A percentile compares a stretch with the other conserved stretches of the same genome.
Evolutionary conservation across 805 yeast species (phyloP).

Genomic region (Suhomyces emberorum): DNA sequence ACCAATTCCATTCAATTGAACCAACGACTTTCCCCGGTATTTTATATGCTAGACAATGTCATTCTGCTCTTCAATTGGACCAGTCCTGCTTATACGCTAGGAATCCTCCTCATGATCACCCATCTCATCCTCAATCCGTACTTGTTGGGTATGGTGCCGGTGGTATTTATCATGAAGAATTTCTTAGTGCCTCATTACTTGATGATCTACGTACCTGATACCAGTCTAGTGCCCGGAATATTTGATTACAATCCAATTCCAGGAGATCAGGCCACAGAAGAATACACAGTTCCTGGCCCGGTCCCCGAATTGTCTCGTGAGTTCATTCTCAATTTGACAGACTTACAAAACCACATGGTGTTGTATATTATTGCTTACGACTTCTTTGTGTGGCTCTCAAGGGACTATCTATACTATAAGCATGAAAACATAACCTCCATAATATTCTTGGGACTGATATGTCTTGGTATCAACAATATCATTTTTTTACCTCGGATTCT

Average conservation of each 20-base stretch:
- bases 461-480: conserved; percentile 10
- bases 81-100: conserved; percentile 58
- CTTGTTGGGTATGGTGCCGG: conserved; percentile 51
- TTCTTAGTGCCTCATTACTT: conserved; percentile 68
- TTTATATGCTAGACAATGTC: conserved; percentile 56
- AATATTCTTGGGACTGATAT: conserved; percentile 41
- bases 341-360: conserved; percentile 77
- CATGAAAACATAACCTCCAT: conserved; percentile 59
- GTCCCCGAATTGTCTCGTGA: conserved; percentile 78
- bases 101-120: conserved; percentile 48
- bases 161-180: conserved; percentile 49
- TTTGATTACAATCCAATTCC: conserved; percentile 31
- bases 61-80: conserved; percentile 62
- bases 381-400: conserved; percentile 44
- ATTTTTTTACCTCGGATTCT: conserved; percentile 28
- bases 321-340: conserved; percentile 74
- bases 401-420: conserved; percentile 59
- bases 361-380: conserved; percentile 64
- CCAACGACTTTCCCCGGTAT: conserved; percentile 60
- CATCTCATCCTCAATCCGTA: conserved; percentile 60
- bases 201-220: conserved; percentile 62
- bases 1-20: conserved; percentile 61
- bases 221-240: conserved; percentile 17
- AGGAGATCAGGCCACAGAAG: conserved; percentile 48
- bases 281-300: conserved; percentile 58